Conservation (phyloP, 2,329 filamentous ascomycete species). For the Rachicladosporium sp. region DNA sequence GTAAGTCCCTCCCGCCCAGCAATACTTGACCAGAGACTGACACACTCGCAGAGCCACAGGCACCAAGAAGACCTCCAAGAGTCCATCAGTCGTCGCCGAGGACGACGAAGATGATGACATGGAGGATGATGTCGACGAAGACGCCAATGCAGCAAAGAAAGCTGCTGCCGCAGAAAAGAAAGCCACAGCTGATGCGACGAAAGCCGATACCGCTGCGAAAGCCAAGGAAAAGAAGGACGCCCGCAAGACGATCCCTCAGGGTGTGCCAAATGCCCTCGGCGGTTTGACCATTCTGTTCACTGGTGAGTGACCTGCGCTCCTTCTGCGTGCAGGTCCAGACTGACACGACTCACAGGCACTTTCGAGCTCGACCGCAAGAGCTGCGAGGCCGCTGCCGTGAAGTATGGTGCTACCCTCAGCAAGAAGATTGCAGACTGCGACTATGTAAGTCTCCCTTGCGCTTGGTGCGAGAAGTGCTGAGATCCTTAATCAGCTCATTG, state of each 20-base stretch:
- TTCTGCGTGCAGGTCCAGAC: no score
- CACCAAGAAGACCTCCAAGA: no score
- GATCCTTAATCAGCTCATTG: no score
- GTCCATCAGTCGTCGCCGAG: no score
- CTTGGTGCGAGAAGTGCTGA: no score
- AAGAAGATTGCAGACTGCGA: constrained; percentile 8
- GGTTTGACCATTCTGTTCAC: constrained; percentile 5
- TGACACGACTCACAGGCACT: constrained; percentile 1
- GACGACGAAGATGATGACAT: background rate
- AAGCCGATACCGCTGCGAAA: background rate
- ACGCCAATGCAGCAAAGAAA: constrained; percentile 1
- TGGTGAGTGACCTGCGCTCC: no score
- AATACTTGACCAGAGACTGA: no score
- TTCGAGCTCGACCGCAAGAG: constrained; percentile 8
- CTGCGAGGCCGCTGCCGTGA: constrained; percentile 7
- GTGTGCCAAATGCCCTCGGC: constrained; percentile 2
- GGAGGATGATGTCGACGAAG: background rate
- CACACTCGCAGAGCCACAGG: no score
- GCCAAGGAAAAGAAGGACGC: background rate
- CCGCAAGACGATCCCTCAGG: constrained; percentile 4
- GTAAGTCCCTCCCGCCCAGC: no score
- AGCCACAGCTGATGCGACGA: constrained; percentile 1
- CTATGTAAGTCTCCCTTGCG: background rate
- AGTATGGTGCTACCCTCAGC: constrained; percentile 6
- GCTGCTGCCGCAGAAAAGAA: background rate